Percentiles rank a stretch among this genome's conserved stretches.
Evolutionary conservation across 495 filamentous ascomycete genomes (phyloP).

Genomic region (Penicillium simplicissimum): DNA sequence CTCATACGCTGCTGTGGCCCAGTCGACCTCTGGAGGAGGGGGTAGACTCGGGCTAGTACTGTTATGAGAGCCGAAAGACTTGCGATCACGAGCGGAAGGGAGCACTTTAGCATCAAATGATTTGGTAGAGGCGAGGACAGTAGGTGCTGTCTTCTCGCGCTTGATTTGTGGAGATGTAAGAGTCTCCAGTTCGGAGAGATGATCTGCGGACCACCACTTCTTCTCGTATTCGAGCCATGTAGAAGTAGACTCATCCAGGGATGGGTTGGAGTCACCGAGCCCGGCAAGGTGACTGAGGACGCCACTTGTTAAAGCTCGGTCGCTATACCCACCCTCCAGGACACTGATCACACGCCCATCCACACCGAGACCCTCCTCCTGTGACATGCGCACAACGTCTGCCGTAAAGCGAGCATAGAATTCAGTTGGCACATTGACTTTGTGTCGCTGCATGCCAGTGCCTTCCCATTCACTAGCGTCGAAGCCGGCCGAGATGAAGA

Average conservation of each 20-base stretch:
- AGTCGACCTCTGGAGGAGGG: conserved; percentile 75
- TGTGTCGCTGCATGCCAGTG: conserved; percentile 90
- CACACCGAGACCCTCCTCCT: conserved; percentile 74
- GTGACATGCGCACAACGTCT: conserved; percentile 77
- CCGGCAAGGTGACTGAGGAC: conserved; percentile 87
- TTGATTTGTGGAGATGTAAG: conserved; percentile 54
- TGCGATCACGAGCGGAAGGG: conserved; percentile 55
- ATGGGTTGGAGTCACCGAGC: conserved; percentile 47
- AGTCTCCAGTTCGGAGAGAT: conserved; percentile 67
- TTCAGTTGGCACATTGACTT: conserved; percentile 91
- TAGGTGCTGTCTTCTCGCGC: conserved; percentile 55
- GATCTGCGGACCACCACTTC: conserved; percentile 72
- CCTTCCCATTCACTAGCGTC: conserved; percentile 95
- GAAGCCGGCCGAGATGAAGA: conserved; percentile 94
- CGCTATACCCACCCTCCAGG: conserved; percentile 93
- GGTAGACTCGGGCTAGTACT: conserved; percentile 51
- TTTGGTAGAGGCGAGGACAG: conserved; percentile 73
- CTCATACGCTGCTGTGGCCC: conserved; percentile 79
- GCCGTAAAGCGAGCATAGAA: conserved; percentile 91
- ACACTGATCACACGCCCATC: conserved; percentile 89
- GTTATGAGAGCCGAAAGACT: conserved; percentile 35
- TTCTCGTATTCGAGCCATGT: conserved; percentile 51
- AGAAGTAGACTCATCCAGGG: background rate
- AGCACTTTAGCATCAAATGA: conserved; percentile 77
- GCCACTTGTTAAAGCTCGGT: conserved; percentile 83